A percentile compares a stretch with the other conserved stretches of the same genome.
Evolutionary conservation across 345 rosid species (phyloP).

Genomic region (Durio zibethinus): DNA sequence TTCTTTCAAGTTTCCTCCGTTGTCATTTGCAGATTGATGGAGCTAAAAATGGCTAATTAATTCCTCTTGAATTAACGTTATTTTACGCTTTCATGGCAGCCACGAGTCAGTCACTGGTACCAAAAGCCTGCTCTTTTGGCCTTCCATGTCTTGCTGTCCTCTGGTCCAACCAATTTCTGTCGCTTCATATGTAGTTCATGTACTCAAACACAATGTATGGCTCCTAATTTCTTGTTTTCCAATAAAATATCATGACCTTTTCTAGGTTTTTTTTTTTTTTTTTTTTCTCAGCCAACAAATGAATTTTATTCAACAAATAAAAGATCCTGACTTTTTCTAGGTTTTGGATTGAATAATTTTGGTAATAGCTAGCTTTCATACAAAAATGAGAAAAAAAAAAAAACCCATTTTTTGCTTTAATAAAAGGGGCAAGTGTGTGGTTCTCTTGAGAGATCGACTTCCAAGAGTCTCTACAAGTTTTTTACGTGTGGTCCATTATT

Average conservation of each 20-base stretch:
- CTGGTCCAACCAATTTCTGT: not conserved
- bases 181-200: not conserved
- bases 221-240: no score
- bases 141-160: not conserved
- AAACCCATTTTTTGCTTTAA: not conserved
- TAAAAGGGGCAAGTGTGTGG: slow-evolving; percentile 4
- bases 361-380: not conserved
- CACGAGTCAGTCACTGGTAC: not conserved
- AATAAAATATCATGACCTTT: no score
- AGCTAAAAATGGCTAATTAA: not conserved
- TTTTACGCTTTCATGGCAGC: not conserved
- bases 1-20: not conserved
- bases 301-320: no score
- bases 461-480: not conserved
- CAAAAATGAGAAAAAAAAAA: not conserved
- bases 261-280: no score
- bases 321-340: no score
- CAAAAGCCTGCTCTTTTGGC: not conserved
- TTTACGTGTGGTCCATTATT: not conserved
- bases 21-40: not conserved
- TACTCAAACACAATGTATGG: not conserved
- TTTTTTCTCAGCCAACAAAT: no score
- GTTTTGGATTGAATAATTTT: not conserved
- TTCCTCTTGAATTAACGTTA: not conserved
- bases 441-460: not conserved